Evolutionary conservation across 257 asterid species (phyloP).

Genomic region (Penstemon eatonii): DNA sequence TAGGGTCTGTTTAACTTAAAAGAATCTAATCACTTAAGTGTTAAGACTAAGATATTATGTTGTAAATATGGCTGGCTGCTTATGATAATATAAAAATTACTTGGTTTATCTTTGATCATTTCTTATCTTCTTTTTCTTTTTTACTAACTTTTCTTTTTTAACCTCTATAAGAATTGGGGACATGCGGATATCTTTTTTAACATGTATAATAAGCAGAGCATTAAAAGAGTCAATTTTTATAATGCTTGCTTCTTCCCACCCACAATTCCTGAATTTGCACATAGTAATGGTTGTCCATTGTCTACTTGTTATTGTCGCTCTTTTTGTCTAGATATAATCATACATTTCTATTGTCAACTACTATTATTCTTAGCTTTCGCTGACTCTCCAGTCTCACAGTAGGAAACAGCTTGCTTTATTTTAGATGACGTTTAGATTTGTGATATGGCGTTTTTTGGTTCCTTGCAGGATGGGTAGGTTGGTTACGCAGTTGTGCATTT

Average conservation of each 20-base stretch:
- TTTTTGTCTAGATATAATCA: not conserved
- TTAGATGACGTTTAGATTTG: constrained; percentile 8
- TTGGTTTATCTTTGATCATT: too few species aligned
- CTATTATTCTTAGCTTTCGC: not conserved
- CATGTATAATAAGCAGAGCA: too few species aligned
- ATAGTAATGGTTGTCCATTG: not conserved
- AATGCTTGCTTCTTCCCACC: not conserved
- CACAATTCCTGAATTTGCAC: not conserved
- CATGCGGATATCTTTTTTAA: too few species aligned
- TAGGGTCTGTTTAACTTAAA: too few species aligned
- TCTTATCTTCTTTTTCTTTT: not conserved
- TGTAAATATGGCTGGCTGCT: too few species aligned
- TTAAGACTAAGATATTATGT: too few species aligned
- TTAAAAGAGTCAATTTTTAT: not conserved
- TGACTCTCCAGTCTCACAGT: constrained; percentile 4
- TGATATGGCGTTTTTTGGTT: constrained; percentile 12
- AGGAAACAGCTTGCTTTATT: not conserved
- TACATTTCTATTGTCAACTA: not conserved
- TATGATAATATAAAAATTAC: too few species aligned
- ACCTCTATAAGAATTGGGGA: too few species aligned
- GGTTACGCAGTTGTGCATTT: constrained; percentile 23
- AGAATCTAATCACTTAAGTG: too few species aligned
- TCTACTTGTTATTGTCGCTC: constrained; percentile 1
- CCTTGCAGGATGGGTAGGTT: constrained; percentile 95
- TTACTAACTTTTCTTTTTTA: too few species aligned